phyloP scores from a whole-genome alignment of 129 eudicot genomes.

The Saussurea involucrata region DNA sequence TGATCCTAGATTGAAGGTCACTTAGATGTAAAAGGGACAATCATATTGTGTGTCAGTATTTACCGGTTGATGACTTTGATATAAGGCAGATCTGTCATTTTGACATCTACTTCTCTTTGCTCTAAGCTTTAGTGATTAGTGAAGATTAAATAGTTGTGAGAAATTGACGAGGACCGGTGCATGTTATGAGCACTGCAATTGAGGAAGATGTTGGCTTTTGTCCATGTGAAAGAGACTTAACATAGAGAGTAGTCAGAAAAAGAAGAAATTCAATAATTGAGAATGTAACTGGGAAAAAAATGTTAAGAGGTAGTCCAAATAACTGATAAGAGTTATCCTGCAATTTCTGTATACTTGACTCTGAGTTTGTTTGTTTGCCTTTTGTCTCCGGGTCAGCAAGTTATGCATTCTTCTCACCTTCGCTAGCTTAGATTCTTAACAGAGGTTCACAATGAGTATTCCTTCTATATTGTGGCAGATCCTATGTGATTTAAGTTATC shows the following conservation, averaged over 20 bases:
- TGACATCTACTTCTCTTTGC: neutral
- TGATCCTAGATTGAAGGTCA: neutral
- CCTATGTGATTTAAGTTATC: constrained; percentile 14
- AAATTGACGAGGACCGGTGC: neutral
- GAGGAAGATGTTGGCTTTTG: neutral
- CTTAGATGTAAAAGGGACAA: neutral
- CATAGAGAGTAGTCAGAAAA: neutral
- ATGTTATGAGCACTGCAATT: neutral
- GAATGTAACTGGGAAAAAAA: neutral
- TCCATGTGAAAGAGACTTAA: neutral
- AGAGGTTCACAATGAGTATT: neutral
- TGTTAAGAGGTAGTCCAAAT: neutral
- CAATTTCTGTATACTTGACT: neutral
- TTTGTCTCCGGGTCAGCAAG: neutral
- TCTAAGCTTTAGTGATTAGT: neutral
- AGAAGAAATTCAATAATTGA: neutral
- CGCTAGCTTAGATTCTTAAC: neutral
- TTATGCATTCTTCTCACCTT: neutral
- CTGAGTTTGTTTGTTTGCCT: constrained; percentile 9
- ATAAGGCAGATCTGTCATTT: neutral
- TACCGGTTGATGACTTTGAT: neutral
- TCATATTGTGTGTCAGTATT: neutral
- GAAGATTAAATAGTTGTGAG: neutral
- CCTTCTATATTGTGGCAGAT: constrained; percentile 22
- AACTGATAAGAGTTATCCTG: neutral